These are phyloP conservation scores for Aspergillus nanangensis DNA, from an alignment of 495 filamentous ascomycete genomes.

Conservation along the genomic window DNA sequence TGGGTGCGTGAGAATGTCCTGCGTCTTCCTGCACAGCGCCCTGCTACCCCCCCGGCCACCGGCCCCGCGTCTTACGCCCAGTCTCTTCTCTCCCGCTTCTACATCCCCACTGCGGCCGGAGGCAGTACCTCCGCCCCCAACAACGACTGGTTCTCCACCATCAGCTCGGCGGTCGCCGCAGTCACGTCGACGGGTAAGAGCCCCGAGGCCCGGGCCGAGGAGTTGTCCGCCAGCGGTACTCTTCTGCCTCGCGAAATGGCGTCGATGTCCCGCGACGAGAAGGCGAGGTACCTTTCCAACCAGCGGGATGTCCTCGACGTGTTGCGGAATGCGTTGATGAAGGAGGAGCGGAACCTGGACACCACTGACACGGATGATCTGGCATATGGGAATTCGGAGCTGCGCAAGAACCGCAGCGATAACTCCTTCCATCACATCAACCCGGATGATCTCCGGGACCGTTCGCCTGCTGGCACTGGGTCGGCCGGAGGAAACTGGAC, in stretches of 20 bases:
- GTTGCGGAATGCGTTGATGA: conserved; percentile 68
- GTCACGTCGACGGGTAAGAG: conserved; percentile 38
- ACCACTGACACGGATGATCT: conserved; percentile 43
- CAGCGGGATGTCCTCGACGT: conserved; percentile 70
- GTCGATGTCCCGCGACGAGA: conserved; percentile 52
- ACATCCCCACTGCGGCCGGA: conserved; percentile 56
- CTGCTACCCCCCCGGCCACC: conserved; percentile 38
- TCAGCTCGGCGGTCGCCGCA: conserved; percentile 63
- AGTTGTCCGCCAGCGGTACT: conserved; percentile 53
- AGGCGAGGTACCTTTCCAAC: conserved; percentile 62
- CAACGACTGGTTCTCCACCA: conserved; percentile 61
- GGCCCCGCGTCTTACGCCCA: conserved; percentile 64
- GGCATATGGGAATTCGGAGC: conserved; percentile 35
- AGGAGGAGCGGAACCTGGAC: conserved; percentile 56
- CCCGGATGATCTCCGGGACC: conserved; percentile 54
- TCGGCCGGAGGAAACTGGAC: conserved; percentile 29
- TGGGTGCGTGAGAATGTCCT: conserved; percentile 67
- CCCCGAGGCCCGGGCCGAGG: conserved; percentile 46
- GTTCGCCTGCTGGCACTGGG: conserved; percentile 13
- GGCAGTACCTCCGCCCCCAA: conserved; percentile 36
- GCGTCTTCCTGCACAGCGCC: conserved; percentile 57
- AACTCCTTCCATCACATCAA: conserved; percentile 82
- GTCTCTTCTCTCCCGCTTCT: conserved; percentile 77
- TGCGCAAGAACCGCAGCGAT: conserved; percentile 70
- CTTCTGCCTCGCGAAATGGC: conserved; percentile 65